phyloP scores from a whole-genome alignment of 805 yeast species.

The Vanderwaltozyma verrucispora region DNA sequence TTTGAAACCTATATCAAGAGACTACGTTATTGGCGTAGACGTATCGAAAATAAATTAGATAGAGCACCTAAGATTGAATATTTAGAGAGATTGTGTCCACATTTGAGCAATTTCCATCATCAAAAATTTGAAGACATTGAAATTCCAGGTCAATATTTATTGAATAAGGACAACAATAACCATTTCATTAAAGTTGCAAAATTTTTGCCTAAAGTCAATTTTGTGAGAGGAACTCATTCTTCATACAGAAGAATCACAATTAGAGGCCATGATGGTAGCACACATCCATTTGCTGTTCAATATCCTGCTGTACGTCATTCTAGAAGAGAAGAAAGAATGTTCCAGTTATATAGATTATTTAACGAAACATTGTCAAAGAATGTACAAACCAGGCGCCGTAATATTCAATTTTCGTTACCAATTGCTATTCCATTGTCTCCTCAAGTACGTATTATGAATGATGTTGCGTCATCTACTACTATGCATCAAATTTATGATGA shows the following conservation, averaged over 20 bases:
- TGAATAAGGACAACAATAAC: constrained; percentile 78
- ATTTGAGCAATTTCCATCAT: constrained; percentile 92
- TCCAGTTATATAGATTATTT: constrained; percentile 83
- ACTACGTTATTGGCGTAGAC: constrained; percentile 83
- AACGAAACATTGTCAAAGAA: constrained; percentile 70
- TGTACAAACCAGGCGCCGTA: constrained; percentile 81
- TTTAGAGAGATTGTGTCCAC: constrained; percentile 87
- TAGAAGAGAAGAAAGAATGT: constrained; percentile 89
- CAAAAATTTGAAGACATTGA: constrained; percentile 97
- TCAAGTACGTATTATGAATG: constrained; percentile 86
- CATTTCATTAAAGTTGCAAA: constrained; percentile 91
- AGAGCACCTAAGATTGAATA: constrained; percentile 70
- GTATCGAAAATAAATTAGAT: constrained; percentile 86
- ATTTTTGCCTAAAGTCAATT: constrained; percentile 78
- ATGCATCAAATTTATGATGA: constrained; percentile 82
- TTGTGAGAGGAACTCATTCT: constrained; percentile 81
- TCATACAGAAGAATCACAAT: constrained; percentile 84
- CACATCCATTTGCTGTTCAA: constrained; percentile 91
- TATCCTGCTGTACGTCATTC: constrained; percentile 97
- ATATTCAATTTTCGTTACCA: constrained; percentile 78
- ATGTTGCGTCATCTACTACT: constrained; percentile 57
- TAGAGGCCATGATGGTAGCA: constrained; percentile 86
- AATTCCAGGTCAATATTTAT: constrained; percentile 90
- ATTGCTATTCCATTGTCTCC: constrained; percentile 91
- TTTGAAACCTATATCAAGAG: constrained; percentile 78